Evolutionary conservation across 2,329 filamentous ascomycete genomes (phyloP).

Genomic region (Xylariomycetidae sp.): DNA sequence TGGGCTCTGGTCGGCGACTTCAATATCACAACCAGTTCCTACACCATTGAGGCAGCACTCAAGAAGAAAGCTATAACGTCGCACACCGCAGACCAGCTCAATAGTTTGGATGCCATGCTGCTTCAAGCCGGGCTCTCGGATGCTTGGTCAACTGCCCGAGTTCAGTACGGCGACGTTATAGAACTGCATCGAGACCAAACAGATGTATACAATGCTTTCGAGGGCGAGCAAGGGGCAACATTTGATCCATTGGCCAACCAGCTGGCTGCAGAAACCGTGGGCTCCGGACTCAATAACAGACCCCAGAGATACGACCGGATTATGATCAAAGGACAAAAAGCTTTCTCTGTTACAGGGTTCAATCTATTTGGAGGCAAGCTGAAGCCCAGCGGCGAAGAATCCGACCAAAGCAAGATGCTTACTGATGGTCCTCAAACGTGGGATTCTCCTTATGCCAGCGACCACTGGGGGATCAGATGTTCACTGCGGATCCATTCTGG

Average conservation of each 20-base stretch:
- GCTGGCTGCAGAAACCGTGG: conserved; percentile 46
- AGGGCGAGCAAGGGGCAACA: conserved; percentile 59
- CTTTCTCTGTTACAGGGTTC: conserved; percentile 38
- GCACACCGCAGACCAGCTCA: conserved; percentile 37
- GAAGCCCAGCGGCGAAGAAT: conserved; percentile 10
- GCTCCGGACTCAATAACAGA: conserved; percentile 41
- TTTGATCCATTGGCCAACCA: conserved; percentile 55
- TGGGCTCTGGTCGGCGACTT: conserved; percentile 59
- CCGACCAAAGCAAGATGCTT: background rate
- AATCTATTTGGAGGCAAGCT: conserved; percentile 50
- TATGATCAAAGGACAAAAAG: conserved; percentile 39
- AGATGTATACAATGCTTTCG: conserved; percentile 31
- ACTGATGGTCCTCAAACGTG: conserved; percentile 3
- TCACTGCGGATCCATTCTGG: conserved; percentile 25
- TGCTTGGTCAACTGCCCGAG: conserved; percentile 41
- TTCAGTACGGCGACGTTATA: conserved; percentile 36
- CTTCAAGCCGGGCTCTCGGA: conserved; percentile 43
- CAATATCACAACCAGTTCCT: conserved; percentile 55
- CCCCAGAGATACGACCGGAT: conserved; percentile 64
- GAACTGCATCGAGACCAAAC: conserved; percentile 20
- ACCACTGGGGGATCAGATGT: conserved; percentile 54
- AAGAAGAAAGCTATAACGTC: conserved; percentile 47
- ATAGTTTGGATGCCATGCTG: conserved; percentile 40
- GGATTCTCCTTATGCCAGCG: conserved; percentile 35
- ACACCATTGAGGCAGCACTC: conserved; percentile 47